These are phyloP conservation scores for Cladosporium halotolerans DNA, from an alignment of 2,329 filamentous ascomycete genomes.

Conservation along the genomic window DNA sequence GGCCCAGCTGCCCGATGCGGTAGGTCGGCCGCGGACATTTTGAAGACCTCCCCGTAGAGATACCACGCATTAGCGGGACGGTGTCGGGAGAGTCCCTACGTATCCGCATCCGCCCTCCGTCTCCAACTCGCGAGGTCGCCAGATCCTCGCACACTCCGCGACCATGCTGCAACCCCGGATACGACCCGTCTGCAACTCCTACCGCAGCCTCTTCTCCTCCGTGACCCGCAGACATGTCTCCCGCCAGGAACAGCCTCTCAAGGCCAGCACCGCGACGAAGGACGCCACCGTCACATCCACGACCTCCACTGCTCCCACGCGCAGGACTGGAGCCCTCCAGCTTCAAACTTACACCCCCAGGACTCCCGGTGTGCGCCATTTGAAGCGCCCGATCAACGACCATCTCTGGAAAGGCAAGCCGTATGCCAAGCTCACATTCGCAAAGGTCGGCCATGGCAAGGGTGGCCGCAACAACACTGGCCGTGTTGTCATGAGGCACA, in stretches of 20 bases:
- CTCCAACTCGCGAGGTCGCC: no score
- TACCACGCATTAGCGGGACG: no score
- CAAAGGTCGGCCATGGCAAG: slow-evolving; percentile 87
- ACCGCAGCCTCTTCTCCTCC: slow-evolving; percentile 42
- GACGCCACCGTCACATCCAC: slow-evolving; percentile 24
- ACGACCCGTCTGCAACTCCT: slow-evolving; percentile 46
- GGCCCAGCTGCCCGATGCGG: neutral
- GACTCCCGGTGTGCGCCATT: slow-evolving; percentile 85
- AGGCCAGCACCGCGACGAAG: slow-evolving; percentile 21
- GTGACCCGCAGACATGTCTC: slow-evolving; percentile 47
- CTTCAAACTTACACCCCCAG: slow-evolving; percentile 87
- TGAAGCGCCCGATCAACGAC: slow-evolving; percentile 88
- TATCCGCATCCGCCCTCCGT: no score
- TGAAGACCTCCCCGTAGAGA: neutral
- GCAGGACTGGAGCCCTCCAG: slow-evolving; percentile 31
- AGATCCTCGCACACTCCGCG: slow-evolving; percentile 1
- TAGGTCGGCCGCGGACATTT: neutral
- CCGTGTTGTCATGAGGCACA: slow-evolving; percentile 79
- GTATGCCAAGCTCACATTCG: slow-evolving; percentile 73
- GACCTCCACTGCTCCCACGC: slow-evolving; percentile 25
- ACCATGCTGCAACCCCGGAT: slow-evolving; percentile 63
- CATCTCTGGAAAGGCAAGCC: slow-evolving; percentile 94
- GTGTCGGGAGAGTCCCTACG: no score
- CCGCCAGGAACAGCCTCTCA: slow-evolving; percentile 8
- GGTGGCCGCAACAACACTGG: slow-evolving; percentile 89